A percentile compares a stretch with the other conserved stretches of the same genome.
These are phyloP conservation scores for Termitomyces sp. DNA, from an alignment of 768 basidiomycete genomes.

Conservation along the genomic window DNA sequence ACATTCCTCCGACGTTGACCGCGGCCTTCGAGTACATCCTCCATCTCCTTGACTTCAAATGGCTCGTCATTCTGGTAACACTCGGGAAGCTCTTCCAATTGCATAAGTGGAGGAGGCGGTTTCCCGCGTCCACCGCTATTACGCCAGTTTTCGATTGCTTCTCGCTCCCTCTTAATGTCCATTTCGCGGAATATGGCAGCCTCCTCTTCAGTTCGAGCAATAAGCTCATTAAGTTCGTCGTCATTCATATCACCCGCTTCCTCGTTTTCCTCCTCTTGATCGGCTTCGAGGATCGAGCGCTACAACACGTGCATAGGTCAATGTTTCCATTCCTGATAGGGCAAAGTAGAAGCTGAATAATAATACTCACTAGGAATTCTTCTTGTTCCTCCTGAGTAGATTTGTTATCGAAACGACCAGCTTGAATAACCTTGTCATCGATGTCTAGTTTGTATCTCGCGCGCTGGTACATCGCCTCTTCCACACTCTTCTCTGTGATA, in stretches of 20 bases:
- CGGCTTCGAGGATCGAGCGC: constrained; percentile 88
- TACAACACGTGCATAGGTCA: constrained; percentile 21
- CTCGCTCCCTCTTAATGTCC: constrained; percentile 75
- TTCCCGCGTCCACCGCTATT: constrained; percentile 70
- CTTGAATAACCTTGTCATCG: constrained; percentile 99
- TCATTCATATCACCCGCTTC: constrained; percentile 91
- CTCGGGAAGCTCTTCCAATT: constrained; percentile 85
- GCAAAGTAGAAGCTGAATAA: constrained; percentile 6
- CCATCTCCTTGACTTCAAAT: constrained; percentile 57
- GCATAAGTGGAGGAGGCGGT: constrained; percentile 71
- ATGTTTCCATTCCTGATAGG: neutral
- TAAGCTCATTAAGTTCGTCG: constrained; percentile 90
- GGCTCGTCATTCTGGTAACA: constrained; percentile 86
- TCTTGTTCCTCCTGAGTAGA: constrained; percentile 98
- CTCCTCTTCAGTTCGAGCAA: constrained; percentile 84
- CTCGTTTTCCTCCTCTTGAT: constrained; percentile 86
- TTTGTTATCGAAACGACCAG: constrained; percentile 98
- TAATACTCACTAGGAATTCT: constrained; percentile 69
- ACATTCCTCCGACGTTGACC: constrained; percentile 79
- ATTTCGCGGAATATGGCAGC: constrained; percentile 69
- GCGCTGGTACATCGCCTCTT: constrained; percentile 95
- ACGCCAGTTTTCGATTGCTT: constrained; percentile 60
- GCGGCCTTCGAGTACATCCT: constrained; percentile 69
- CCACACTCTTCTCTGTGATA: constrained; percentile 97
- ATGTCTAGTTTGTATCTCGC: constrained; percentile 96